Conservation (phyloP, 116 monocot species). For the Phalaenopsis hybrid region DNA sequence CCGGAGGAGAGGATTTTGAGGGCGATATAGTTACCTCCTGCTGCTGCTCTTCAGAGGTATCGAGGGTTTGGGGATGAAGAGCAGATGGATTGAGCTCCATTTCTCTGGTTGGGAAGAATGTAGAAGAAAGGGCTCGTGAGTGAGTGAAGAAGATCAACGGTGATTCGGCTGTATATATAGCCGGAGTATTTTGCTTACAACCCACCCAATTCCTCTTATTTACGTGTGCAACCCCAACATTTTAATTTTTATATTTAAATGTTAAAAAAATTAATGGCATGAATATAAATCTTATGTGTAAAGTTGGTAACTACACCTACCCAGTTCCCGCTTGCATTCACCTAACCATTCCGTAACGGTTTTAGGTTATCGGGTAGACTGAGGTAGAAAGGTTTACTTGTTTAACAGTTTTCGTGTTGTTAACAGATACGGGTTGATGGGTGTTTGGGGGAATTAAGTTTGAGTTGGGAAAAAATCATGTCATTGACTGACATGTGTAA, state of each 20-base stretch:
- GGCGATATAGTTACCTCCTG: background rate
- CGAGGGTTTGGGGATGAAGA: background rate
- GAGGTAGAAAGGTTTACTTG: background rate
- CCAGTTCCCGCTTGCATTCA: background rate
- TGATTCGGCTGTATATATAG: background rate
- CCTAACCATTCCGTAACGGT: background rate
- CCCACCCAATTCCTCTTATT: too few species aligned
- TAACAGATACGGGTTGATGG: background rate
- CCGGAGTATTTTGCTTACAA: too few species aligned
- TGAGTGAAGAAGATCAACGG: background rate
- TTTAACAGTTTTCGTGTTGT: background rate
- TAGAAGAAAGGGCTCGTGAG: background rate
- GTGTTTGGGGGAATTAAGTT: too few species aligned
- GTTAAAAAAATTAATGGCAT: too few species aligned
- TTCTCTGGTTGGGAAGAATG: background rate
- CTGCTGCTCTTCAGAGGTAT: background rate
- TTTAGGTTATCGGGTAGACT: background rate
- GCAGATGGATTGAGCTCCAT: background rate
- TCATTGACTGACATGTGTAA: too few species aligned
- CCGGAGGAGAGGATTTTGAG: constrained; percentile 7
- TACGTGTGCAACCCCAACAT: too few species aligned
- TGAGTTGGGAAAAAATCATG: too few species aligned
- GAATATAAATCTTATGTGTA: too few species aligned
- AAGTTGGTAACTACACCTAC: background rate
- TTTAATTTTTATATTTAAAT: too few species aligned